Percentiles rank a stretch among this genome's conserved stretches.
These are phyloP conservation scores for Rhododendron henanense DNA, from an alignment of 148 eudicot species.

Conservation along the genomic window DNA sequence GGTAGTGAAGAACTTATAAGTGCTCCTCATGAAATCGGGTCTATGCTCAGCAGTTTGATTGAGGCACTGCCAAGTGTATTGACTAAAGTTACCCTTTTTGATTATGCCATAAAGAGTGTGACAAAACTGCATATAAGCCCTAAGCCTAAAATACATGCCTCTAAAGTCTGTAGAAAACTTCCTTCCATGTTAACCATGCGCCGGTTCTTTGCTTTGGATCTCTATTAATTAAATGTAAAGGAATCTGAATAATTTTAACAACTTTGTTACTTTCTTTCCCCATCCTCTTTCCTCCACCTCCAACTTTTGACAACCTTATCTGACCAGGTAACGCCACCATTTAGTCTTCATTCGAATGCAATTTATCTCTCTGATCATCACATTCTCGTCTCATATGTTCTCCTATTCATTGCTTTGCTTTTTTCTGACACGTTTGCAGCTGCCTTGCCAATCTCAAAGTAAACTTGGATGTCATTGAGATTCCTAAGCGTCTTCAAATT, in stretches of 20 bases:
- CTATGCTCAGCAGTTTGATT: neutral
- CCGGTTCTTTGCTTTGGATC: neutral
- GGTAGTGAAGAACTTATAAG: neutral
- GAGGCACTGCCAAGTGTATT: neutral
- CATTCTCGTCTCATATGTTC: neutral
- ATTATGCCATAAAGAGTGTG: neutral
- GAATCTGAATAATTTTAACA: neutral
- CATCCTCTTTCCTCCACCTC: neutral
- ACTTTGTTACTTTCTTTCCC: neutral
- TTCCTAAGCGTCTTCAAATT: neutral
- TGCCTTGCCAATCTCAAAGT: neutral
- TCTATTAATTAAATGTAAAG: neutral
- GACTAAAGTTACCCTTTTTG: neutral
- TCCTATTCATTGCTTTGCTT: neutral
- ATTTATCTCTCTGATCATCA: neutral
- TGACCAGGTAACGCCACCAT: neutral
- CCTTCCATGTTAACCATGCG: neutral
- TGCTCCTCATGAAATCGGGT: neutral
- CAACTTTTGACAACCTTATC: neutral
- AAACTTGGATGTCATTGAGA: neutral
- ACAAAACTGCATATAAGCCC: neutral
- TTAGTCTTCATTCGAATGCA: neutral
- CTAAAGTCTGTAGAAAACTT: neutral
- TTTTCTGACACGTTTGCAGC: neutral
- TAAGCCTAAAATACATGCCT: neutral